Conservation (phyloP, 2,329 filamentous ascomycete species). For the Aspergillus sp. region DNA sequence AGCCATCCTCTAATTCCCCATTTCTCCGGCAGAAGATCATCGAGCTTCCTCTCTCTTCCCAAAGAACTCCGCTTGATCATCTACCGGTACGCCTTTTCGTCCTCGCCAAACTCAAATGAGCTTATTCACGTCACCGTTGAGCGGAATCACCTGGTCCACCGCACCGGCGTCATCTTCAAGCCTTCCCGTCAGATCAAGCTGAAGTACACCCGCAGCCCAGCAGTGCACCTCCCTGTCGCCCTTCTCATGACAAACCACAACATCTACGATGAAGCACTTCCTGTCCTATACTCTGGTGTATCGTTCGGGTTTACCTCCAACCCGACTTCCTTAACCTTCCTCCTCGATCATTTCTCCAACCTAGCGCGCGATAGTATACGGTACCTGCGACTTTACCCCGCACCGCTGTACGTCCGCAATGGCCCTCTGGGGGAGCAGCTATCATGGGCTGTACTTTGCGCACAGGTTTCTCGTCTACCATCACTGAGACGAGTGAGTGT, state of each 20-base stretch:
- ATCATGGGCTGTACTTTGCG: conserved; percentile 9
- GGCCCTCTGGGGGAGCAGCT: conserved; percentile 3
- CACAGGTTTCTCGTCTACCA: conserved; percentile 2
- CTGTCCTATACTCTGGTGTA: not conserved
- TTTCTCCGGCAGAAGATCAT: not conserved
- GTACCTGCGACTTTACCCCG: conserved; percentile 7
- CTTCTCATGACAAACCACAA: conserved; percentile 5
- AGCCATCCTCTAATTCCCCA: not conserved
- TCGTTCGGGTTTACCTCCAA: not conserved
- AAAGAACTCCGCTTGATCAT: conserved; percentile 8
- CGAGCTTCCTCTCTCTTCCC: conserved; percentile 2
- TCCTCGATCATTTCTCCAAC: conserved; percentile 3
- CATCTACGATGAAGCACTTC: conserved; percentile 10
- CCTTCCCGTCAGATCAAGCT: not conserved
- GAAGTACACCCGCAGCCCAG: conserved; percentile 4
- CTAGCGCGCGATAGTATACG: conserved; percentile 6
- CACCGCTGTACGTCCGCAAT: conserved; percentile 1
- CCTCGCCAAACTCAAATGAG: not conserved
- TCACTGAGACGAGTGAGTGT: not conserved
- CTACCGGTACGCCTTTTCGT: conserved; percentile 6
- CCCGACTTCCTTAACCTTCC: not conserved
- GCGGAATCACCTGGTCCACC: not conserved
- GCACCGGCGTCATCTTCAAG: not conserved
- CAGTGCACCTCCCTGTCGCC: not conserved
- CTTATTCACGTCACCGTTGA: conserved; percentile 3